phyloP scores from a whole-genome alignment of 2,329 filamentous ascomycete genomes.

The Pleoardoris graminearum region DNA sequence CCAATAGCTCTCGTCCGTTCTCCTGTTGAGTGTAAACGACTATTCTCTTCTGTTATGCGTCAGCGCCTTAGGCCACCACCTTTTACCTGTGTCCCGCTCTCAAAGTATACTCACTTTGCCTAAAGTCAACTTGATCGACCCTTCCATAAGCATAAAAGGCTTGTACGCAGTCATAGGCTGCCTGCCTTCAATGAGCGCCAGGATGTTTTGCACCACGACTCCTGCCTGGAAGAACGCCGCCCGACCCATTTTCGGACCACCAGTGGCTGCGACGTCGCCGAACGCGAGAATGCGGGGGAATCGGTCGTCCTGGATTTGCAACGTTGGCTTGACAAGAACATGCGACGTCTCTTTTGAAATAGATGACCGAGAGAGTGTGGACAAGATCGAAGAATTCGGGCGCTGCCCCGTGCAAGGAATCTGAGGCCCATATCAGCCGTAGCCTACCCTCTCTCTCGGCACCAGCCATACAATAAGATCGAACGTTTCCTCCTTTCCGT shows the following conservation, averaged over 20 bases:
- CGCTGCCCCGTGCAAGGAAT: slow-evolving; percentile 64
- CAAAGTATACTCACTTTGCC: slow-evolving; percentile 16
- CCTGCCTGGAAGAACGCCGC: slow-evolving; percentile 59
- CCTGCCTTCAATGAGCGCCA: slow-evolving; percentile 48
- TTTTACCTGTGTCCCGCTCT: background rate
- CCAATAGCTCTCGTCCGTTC: slow-evolving; percentile 10
- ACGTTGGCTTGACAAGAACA: slow-evolving; percentile 58
- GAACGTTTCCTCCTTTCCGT: slow-evolving; percentile 49
- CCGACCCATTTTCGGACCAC: slow-evolving; percentile 58
- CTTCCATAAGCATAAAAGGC: slow-evolving; percentile 18
- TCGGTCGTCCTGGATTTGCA: slow-evolving; percentile 57
- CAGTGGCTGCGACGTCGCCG: slow-evolving; percentile 64
- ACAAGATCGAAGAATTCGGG: slow-evolving; percentile 58
- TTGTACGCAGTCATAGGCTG: slow-evolving; percentile 10
- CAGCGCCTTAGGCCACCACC: background rate
- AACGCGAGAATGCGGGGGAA: slow-evolving; percentile 62
- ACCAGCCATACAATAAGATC: slow-evolving; percentile 53
- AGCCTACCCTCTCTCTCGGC: background rate
- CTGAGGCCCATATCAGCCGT: slow-evolving; percentile 38
- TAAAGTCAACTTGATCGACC: slow-evolving; percentile 25
- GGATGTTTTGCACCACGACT: slow-evolving; percentile 59
- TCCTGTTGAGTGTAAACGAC: slow-evolving; percentile 9
- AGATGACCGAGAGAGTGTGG: slow-evolving; percentile 48
- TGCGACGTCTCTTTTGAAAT: slow-evolving; percentile 53
- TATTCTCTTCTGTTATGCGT: background rate